Evolutionary conservation across 2,329 filamentous ascomycete species (phyloP).

Genomic region (Paecilomyces sp.): DNA sequence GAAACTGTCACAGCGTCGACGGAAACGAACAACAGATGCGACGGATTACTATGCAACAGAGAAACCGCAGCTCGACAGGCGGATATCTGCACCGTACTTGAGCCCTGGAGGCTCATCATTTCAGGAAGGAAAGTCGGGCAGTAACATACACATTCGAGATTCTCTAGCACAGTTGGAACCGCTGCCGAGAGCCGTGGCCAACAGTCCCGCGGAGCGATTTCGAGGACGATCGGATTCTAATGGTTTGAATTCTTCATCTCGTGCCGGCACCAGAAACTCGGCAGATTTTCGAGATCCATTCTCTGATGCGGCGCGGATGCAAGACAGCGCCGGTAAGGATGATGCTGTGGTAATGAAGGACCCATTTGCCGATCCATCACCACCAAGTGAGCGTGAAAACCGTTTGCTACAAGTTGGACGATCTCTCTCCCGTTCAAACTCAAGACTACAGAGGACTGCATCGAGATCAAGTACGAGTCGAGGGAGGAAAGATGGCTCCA

Average conservation of each 20-base stretch:
- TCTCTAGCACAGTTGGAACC: not conserved
- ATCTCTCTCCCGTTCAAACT: not conserved
- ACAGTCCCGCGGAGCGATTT: not conserved
- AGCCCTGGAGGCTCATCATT: not conserved
- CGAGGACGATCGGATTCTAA: not conserved
- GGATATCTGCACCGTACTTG: not conserved
- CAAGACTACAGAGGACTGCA: not conserved
- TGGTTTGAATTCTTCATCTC: not conserved
- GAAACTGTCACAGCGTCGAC: slow-evolving; percentile 15
- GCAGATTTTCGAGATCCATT: not conserved
- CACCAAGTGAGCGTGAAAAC: not conserved
- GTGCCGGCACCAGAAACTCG: not conserved
- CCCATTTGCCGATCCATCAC: not conserved
- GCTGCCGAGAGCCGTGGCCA: not conserved
- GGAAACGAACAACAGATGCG: slow-evolving; percentile 7
- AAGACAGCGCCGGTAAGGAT: not conserved
- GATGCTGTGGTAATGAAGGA: not conserved
- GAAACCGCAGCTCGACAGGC: not conserved
- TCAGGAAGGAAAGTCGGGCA: not conserved
- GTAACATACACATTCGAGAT: not conserved
- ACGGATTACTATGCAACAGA: slow-evolving; percentile 1
- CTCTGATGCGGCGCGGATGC: not conserved
- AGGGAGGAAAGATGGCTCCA: not conserved
- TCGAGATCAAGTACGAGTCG: not conserved
- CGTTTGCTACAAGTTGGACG: not conserved